Base-by-base conservation (phyloP, 306 rosid species). In the Trichosanthes truncata region DNA sequence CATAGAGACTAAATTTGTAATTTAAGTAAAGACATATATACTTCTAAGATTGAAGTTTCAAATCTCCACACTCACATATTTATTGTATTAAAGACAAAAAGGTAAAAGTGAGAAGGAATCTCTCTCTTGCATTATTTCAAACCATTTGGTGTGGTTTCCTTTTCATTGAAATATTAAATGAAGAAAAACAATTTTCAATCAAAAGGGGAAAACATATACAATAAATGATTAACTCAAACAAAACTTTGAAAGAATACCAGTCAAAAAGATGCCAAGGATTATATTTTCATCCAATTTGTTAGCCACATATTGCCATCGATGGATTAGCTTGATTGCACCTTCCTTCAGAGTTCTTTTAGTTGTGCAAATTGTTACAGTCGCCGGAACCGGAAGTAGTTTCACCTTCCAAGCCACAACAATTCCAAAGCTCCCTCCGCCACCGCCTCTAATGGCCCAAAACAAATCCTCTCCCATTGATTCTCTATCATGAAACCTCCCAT, bases 321-420 rank as follows among this genome's bases (percentile, higher is more conserved):
- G 4, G 5, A 92, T 85, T 31, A 90, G n/a, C 46, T 88, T 86
- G 17, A 78, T 87, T 31, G 67, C 93, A 29, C 82, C 83, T 80
- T 88, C 85, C 13, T 90, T 88, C 3, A 85, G 17, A 15, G 81
- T 86, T 46, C 63, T 93, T 0, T 85, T 53, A 1, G 88, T 80
- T 0, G 77, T 76, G 51, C 89, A 91, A 14, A 88, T 90, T 5
- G 94, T 91, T 72, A 89, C 92, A 1, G 76, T 87, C 7, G 84
- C 5, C 1, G 96, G 97, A 2, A 91, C 91, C 7, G 62, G 83
- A 77, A 87, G 91, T 1, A 93, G 40, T 38, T 86, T 88, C 53
- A 91, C 84, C 79, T 88, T 89, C 91, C 93, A 93, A 71, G 87
- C 80, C 3, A 89, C 83, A 92, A 5, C 96, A 91, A 11, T 93